Conservation (phyloP, 345 rosid genomes). For the Acer negundo region DNA sequence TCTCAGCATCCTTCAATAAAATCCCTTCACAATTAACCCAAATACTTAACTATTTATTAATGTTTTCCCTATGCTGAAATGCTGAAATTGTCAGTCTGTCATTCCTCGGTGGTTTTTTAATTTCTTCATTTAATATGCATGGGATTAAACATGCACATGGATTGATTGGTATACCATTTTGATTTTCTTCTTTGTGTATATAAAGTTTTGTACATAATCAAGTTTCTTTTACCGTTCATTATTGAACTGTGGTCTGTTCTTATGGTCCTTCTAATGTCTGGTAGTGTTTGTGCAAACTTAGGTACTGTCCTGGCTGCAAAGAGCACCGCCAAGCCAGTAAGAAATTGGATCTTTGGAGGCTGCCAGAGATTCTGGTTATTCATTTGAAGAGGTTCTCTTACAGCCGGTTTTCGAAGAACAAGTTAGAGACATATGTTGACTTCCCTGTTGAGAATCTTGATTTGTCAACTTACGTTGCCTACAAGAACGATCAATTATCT, state of each 20-base stretch:
- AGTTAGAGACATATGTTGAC: slow-evolving; percentile 90
- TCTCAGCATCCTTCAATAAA: background rate
- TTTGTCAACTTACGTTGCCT: slow-evolving; percentile 67
- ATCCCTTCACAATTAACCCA: background rate
- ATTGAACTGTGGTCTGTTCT: slow-evolving; percentile 8
- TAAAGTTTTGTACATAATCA: background rate
- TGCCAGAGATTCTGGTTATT: slow-evolving; percentile 90
- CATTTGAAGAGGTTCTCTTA: slow-evolving; percentile 96
- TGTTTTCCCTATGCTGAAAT: background rate
- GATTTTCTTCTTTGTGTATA: background rate
- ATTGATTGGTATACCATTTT: background rate
- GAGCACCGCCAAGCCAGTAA: slow-evolving; percentile 87
- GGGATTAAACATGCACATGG: background rate
- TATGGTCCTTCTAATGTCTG: slow-evolving; percentile 19
- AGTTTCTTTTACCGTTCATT: background rate
- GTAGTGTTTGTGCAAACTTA: slow-evolving; percentile 30
- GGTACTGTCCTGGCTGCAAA: slow-evolving; percentile 97
- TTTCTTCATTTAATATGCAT: slow-evolving; percentile 3
- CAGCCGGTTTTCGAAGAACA: slow-evolving; percentile 81
- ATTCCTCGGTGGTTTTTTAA: background rate
- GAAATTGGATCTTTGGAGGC: slow-evolving; percentile 96
- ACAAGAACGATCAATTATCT: slow-evolving; percentile 51
- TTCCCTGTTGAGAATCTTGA: slow-evolving; percentile 91
- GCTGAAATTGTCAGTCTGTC: background rate
- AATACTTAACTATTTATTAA: background rate